These are phyloP conservation scores for Chamaecyparis obtusa DNA, from an alignment of 75 land plant species.

Conservation along the genomic window DNA sequence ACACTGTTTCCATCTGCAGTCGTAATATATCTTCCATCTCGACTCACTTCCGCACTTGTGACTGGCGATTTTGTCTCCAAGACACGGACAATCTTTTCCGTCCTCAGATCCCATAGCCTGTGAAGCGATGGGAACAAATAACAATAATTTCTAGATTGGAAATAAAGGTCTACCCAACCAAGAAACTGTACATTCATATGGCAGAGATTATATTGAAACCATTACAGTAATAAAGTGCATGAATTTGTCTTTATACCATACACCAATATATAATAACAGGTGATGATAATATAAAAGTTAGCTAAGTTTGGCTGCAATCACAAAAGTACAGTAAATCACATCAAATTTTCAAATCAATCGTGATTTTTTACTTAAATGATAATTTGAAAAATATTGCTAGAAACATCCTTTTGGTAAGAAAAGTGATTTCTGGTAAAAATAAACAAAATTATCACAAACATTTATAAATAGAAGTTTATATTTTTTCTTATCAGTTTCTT, in stretches of 20 bases:
- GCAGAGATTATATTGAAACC: background rate
- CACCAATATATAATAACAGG: background rate
- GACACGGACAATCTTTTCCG: slow-evolving; percentile 70
- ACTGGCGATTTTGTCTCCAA: slow-evolving; percentile 92
- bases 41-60: slow-evolving; percentile 96
- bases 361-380: too few species aligned
- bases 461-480: too few species aligned
- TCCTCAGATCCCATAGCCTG: slow-evolving; percentile 96
- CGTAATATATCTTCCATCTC: slow-evolving; percentile 90
- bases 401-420: background rate
- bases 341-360: background rate
- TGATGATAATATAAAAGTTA: too few species aligned
- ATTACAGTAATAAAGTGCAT: background rate
- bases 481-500: too few species aligned
- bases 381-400: background rate
- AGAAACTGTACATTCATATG: slow-evolving; percentile 4
- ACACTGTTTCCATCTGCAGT: slow-evolving; percentile 94
- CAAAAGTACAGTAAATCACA: background rate
- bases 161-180: background rate
- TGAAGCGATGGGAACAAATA: slow-evolving; percentile 4
- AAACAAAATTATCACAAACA: background rate
- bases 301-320: background rate
- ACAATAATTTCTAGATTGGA: background rate
- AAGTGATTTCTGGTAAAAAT: too few species aligned
- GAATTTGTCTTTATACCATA: background rate